Percentiles rank a stretch among this genome's conserved stretches.
phyloP scores from a whole-genome alignment of 2,329 filamentous ascomycete species.

The Diplocarpon rosae region DNA sequence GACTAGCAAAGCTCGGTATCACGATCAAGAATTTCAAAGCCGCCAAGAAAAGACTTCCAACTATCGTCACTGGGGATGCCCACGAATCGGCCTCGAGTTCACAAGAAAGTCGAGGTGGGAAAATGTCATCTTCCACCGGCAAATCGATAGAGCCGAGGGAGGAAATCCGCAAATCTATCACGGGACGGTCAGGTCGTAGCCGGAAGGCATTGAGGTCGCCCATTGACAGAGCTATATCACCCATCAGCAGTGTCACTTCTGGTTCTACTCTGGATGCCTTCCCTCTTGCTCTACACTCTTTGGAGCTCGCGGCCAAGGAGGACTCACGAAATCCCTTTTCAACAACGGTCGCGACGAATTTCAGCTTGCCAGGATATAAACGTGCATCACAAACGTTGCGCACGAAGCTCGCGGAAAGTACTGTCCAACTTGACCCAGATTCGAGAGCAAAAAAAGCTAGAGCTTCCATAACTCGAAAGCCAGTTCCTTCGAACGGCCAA shows the following conservation, averaged over 20 bases:
- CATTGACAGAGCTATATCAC: constrained; percentile 1
- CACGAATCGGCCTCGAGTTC: background rate
- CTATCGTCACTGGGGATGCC: background rate
- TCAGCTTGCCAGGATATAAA: constrained; percentile 21
- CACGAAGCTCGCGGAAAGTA: constrained; percentile 2
- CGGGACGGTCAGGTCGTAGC: background rate
- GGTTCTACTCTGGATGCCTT: constrained; percentile 16
- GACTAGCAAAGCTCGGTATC: constrained; percentile 2
- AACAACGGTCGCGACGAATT: constrained; percentile 21
- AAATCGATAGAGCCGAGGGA: background rate
- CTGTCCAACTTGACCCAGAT: background rate
- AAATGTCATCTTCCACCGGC: background rate
- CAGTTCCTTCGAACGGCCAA: background rate
- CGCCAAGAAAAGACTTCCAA: background rate
- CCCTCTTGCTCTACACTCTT: constrained; percentile 16
- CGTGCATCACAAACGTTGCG: constrained; percentile 1
- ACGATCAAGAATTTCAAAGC: background rate
- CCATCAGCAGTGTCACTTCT: constrained; percentile 14
- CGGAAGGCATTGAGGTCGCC: constrained; percentile 1
- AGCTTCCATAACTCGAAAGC: constrained; percentile 1
- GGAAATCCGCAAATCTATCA: background rate
- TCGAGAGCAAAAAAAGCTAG: background rate
- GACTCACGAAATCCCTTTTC: constrained; percentile 7
- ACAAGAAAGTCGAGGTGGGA: background rate
- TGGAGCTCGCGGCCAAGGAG: constrained; percentile 12